Evolutionary conservation across 2,329 filamentous ascomycete genomes (phyloP), one percentile per base, ranked within the genome.

Genomic region (Sporothrix pseudoabietina): DNA sequence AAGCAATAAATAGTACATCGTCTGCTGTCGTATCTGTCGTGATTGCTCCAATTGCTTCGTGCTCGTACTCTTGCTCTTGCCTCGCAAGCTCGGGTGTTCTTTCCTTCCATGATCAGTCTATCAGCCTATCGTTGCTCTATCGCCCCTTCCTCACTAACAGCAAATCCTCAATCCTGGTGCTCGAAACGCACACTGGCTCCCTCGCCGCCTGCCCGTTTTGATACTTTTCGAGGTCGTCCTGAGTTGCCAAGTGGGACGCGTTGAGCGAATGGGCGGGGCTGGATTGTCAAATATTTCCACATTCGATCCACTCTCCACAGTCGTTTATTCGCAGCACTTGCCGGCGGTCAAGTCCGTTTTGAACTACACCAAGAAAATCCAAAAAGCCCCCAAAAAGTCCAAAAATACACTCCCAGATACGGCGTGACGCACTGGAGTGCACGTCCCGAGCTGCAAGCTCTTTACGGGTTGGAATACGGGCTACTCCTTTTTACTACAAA

Each of bases 331-430:
- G n/a, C 41, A 30, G 63, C 22, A 49, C 41, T 69, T 55, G 30
- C 47, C 32, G 49, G 32, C 66, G 32, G 49, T 69, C 66, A 55
- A 41, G n/a, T 57, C 66, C 49, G 66, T 69, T 57, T 55, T 69
- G 26, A 8, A 10, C 49, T 19, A 4, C 12, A 44, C 12, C 44
- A 49, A 14, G 14, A 10, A 16, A 35, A 39, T 6, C 35, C 8
- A 19, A 63, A 41, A 26, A 26, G 26, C 26, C 26, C 26, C 26
- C 26, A 26, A 26, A 26, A 1, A 26, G 9, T 26, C 26, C 22
- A 52, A 52, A 54, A 54, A 22, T 54, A 22, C n/a, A 30, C 54
- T 9, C 54, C 54, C 26, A n/a, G 30, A 59, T 32, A 59, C 35
- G 35, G 35, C 35, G 35, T 35, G 8, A 35, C 35, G 35, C 35